phyloP scores from a whole-genome alignment of 2,329 filamentous ascomycete genomes.

The Epichloe amarillans region DNA sequence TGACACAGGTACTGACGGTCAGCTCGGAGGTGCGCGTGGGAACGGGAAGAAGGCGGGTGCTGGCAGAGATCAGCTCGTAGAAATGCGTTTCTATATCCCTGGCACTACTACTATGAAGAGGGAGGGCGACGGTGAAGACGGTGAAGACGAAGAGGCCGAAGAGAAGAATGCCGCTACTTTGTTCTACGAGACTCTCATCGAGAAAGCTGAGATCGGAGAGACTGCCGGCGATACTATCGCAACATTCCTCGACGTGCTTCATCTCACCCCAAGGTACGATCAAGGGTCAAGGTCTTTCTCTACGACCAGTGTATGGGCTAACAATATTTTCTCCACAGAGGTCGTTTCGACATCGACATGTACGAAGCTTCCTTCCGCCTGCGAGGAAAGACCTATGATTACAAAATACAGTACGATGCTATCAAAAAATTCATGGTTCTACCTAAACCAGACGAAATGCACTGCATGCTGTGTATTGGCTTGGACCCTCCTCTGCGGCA shows the following conservation, averaged over 20 bases:
- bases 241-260: slow-evolving; percentile 90
- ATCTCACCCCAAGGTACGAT: slow-evolving; percentile 76
- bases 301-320: neutral
- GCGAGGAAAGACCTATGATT: slow-evolving; percentile 98
- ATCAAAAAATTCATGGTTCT: slow-evolving; percentile 99
- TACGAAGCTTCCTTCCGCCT: slow-evolving; percentile 96
- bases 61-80: slow-evolving; percentile 82
- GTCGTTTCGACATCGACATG: slow-evolving; percentile 99
- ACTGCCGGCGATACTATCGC: slow-evolving; percentile 97
- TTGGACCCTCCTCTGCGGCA: slow-evolving; percentile 90
- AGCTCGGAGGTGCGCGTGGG: slow-evolving; percentile 57
- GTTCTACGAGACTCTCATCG: slow-evolving; percentile 97
- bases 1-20: slow-evolving; percentile 59
- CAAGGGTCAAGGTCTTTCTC: neutral
- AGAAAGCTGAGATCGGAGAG: slow-evolving; percentile 98
- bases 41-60: slow-evolving; percentile 84
- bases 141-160: slow-evolving; percentile 39
- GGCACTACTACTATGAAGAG: slow-evolving; percentile 67
- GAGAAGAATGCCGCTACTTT: slow-evolving; percentile 91
- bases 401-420: slow-evolving; percentile 96
- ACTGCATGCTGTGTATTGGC: slow-evolving; percentile 88
- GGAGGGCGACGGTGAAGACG: slow-evolving; percentile 57
- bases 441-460: slow-evolving; percentile 95
- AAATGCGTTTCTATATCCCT: slow-evolving; percentile 98
- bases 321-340: slow-evolving; percentile 40